Percentiles rank a stretch among this genome's conserved stretches.
Evolutionary conservation across 495 filamentous ascomycete species (phyloP).

Genomic region (Mycothermus thermophilus): DNA sequence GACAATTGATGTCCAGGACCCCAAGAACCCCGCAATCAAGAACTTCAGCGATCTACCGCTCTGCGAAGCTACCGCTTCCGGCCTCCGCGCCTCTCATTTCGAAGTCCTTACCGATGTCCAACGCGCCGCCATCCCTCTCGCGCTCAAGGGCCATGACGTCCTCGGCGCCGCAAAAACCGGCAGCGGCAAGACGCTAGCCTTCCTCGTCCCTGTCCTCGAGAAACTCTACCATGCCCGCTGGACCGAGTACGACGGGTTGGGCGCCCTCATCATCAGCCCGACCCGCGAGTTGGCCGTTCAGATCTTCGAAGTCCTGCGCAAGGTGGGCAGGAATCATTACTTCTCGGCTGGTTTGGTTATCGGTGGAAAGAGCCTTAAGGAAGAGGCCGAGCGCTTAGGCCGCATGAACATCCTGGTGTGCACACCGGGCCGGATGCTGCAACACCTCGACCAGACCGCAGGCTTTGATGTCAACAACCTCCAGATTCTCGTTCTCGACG

Average conservation of each 20-base stretch:
- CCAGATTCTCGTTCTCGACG: slow-evolving; percentile 86
- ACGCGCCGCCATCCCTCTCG: slow-evolving; percentile 67
- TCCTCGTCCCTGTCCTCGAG: slow-evolving; percentile 83
- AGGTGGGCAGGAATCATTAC: slow-evolving; percentile 74
- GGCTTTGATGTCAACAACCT: slow-evolving; percentile 80
- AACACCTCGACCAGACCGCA: slow-evolving; percentile 91
- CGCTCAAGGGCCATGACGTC: slow-evolving; percentile 76
- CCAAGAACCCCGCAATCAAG: slow-evolving; percentile 31
- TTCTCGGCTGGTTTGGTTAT: slow-evolving; percentile 93
- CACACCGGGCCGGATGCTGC: slow-evolving; percentile 86
- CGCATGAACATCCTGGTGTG: slow-evolving; percentile 98
- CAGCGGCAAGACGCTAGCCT: slow-evolving; percentile 91
- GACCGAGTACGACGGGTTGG: slow-evolving; percentile 81
- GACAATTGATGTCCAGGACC: slow-evolving; percentile 18
- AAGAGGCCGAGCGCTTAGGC: slow-evolving; percentile 73
- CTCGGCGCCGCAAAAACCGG: slow-evolving; percentile 95
- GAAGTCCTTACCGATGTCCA: slow-evolving; percentile 87
- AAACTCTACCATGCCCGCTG: slow-evolving; percentile 86
- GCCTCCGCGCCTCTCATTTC: slow-evolving; percentile 78
- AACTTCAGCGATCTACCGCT: slow-evolving; percentile 75
- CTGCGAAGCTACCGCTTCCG: slow-evolving; percentile 65
- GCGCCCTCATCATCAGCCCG: slow-evolving; percentile 84
- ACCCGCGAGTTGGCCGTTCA: slow-evolving; percentile 92
- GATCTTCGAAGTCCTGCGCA: slow-evolving; percentile 90
- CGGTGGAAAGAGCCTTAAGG: slow-evolving; percentile 79